Base-by-base conservation (phyloP, 805 yeast species). In the Yarrowia sp. region DNA sequence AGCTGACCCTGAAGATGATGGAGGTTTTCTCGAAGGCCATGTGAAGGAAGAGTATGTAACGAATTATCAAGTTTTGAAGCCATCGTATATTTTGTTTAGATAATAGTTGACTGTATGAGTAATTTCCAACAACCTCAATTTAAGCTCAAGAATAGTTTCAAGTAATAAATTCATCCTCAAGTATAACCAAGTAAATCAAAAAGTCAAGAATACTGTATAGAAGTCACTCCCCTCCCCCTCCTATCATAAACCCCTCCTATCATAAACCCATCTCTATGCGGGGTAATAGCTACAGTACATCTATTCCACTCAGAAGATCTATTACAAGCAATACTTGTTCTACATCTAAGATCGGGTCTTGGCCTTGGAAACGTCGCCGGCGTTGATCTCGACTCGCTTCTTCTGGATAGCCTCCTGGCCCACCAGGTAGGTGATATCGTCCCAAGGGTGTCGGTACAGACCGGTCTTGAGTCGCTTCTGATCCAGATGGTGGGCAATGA, bases 361-460 rank as follows among this genome's bases (percentile, higher is more conserved):
- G 38, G 75, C 75, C 71, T 73, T 74, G 67, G 74, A 70, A 56
- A 72, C 73, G 20, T 74, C 76, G 69, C 72, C 72, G 70, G 77
- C 77, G 49, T 75, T 77, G 42, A 78, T 79, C 70, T 78, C 80
- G 39, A 78, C 80, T 36, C 80, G 76, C 70, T 74, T 74, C 50
- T 74, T 73, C 61, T 72, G 74, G 68, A 77, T 74, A 43, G 77
- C 75, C 56, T 79, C 79, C 72, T 76, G 76, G 64, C 79, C 79
- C 63, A 79, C 79, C 67, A 79, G 72, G 72, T 80, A 80, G 68
- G 83, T 81, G 72, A 80, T 80, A 69, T 80, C 83, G 70, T 80
- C 83, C 83, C 83, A 81, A 15, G 84, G 83, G 71, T 80, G 83
- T 64, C 83, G 76, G 77, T 80, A 80, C 36, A 80, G 75, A 36